phyloP scores from a whole-genome alignment of 2,329 filamentous ascomycete species.

The Xylariales sp. region DNA sequence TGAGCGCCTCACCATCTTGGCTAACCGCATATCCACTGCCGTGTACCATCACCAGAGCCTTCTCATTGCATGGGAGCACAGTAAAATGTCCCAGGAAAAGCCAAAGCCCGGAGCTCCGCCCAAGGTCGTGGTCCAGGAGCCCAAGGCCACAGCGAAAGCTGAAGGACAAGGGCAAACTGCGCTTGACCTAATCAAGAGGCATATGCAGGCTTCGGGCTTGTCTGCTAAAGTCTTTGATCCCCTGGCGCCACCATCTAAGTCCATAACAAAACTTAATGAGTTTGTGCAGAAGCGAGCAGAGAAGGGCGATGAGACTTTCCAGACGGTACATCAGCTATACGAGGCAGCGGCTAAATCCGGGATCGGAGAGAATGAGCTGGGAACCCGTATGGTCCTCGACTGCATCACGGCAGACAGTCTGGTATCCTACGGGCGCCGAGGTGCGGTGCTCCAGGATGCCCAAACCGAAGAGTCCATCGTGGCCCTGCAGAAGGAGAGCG shows the following conservation, averaged over 20 bases:
- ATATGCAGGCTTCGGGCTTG: conserved; percentile 17
- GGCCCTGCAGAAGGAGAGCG: conserved; percentile 16
- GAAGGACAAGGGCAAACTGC: background rate
- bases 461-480: conserved; percentile 23
- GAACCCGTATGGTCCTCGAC: conserved; percentile 17
- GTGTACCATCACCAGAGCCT: conserved; percentile 18
- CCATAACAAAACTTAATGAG: conserved; percentile 16
- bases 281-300: conserved; percentile 17
- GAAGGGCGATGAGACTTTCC: conserved; percentile 18
- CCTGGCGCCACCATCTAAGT: conserved; percentile 7
- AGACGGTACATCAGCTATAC: conserved; percentile 19
- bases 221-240: conserved; percentile 12
- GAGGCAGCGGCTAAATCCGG: conserved; percentile 18
- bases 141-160: background rate
- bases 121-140: background rate
- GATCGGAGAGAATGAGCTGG: conserved; percentile 18
- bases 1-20: conserved; percentile 14
- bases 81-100: conserved; percentile 1
- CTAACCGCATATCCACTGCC: conserved; percentile 13
- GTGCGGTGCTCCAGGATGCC: conserved; percentile 18
- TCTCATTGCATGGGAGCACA: conserved; percentile 11
- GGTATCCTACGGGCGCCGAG: conserved; percentile 9
- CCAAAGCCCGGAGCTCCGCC: background rate
- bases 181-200: conserved; percentile 7
- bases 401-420: conserved; percentile 20